phyloP scores from a whole-genome alignment of 1,139 yeast genomes.

The Sugiyamaella novakii region DNA sequence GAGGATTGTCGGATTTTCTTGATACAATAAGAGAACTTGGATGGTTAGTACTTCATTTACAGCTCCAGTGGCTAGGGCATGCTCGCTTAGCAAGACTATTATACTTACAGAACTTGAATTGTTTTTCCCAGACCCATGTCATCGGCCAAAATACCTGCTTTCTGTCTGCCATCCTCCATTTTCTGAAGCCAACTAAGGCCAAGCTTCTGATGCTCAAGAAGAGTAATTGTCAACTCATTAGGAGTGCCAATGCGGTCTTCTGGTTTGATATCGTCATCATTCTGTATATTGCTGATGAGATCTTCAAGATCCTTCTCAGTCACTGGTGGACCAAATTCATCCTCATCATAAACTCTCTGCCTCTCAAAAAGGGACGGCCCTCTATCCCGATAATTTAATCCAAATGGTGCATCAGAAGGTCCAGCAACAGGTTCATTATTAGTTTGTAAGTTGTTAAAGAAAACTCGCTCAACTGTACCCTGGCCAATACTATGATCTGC shows the following conservation, averaged over 20 bases:
- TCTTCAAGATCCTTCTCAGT: slow-evolving; percentile 49
- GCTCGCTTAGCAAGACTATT: slow-evolving; percentile 32
- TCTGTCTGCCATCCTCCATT: slow-evolving; percentile 57
- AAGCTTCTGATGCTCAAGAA: slow-evolving; percentile 80
- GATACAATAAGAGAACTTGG: slow-evolving; percentile 52
- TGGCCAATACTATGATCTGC: neutral
- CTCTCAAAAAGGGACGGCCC: slow-evolving; percentile 3
- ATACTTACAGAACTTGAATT: slow-evolving; percentile 46
- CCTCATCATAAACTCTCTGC: neutral
- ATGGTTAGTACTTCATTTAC: too few species aligned
- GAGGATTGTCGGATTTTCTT: slow-evolving; percentile 72
- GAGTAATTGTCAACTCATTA: slow-evolving; percentile 59
- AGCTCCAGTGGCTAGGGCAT: too few species aligned
- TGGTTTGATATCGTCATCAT: slow-evolving; percentile 51
- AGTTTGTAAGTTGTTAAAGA: neutral
- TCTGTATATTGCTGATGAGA: slow-evolving; percentile 66
- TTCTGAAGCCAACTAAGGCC: slow-evolving; percentile 82
- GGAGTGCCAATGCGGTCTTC: slow-evolving; percentile 71
- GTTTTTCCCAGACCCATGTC: slow-evolving; percentile 63
- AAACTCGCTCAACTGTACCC: slow-evolving; percentile 7
- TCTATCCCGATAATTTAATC: neutral
- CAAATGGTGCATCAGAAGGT: neutral
- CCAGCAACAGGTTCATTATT: neutral
- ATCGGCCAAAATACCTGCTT: slow-evolving; percentile 55
- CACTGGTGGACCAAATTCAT: slow-evolving; percentile 2